Evolutionary conservation across 2,329 filamentous ascomycete genomes (phyloP).

Genomic region (Exophiala aquamarina): DNA sequence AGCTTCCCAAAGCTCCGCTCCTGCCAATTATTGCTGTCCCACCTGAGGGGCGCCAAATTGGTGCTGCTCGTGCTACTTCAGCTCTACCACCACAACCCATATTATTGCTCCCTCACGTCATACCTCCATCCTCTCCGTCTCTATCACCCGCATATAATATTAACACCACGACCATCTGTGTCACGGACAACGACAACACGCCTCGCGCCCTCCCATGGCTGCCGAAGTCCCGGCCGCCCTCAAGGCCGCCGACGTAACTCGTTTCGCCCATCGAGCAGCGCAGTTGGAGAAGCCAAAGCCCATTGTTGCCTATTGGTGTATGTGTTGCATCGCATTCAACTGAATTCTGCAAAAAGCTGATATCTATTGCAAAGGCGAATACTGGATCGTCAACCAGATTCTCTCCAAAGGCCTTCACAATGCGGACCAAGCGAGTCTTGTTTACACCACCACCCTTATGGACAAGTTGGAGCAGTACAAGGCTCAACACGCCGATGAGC

Average conservation of each 20-base stretch:
- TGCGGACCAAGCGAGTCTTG: slow-evolving; percentile 71
- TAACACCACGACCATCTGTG: too few species aligned
- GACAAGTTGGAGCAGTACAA: slow-evolving; percentile 88
- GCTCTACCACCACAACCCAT: too few species aligned
- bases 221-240: slow-evolving; percentile 69
- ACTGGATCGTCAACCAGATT: slow-evolving; percentile 91
- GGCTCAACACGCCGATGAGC: slow-evolving; percentile 70
- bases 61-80: too few species aligned
- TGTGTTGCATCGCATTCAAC: slow-evolving; percentile 37
- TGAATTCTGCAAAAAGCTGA: slow-evolving; percentile 17
- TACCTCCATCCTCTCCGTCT: too few species aligned
- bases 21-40: too few species aligned
- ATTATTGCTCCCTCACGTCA: too few species aligned
- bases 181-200: too few species aligned
- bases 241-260: slow-evolving; percentile 76
- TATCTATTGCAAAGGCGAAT: slow-evolving; percentile 63
- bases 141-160: too few species aligned
- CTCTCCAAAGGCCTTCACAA: slow-evolving; percentile 77
- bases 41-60: too few species aligned
- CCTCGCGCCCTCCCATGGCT: slow-evolving; percentile 60
- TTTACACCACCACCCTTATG: slow-evolving; percentile 82
- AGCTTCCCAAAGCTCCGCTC: too few species aligned
- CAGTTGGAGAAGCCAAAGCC: slow-evolving; percentile 85
- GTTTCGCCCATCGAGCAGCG: slow-evolving; percentile 77
- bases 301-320: slow-evolving; percentile 93